phyloP scores from a whole-genome alignment of 768 basidiomycete genomes.

The Multifurca ochricompacta region DNA sequence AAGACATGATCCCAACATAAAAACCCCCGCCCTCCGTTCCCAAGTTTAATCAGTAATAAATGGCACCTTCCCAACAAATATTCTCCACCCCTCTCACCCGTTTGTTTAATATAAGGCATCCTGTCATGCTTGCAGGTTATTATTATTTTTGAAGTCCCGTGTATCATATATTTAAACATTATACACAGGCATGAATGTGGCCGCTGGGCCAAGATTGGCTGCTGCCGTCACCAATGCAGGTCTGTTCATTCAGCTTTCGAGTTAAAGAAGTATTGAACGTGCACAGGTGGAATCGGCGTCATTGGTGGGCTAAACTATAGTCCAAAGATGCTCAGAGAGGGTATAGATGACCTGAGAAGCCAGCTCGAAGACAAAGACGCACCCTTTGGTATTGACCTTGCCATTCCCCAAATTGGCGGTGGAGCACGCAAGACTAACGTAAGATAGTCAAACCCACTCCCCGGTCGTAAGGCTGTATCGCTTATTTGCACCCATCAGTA shows the following conservation, averaged over 20 bases:
- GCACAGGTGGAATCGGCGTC: conserved; percentile 70
- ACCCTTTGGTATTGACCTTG: conserved; percentile 76
- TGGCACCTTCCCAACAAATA: conserved; percentile 59
- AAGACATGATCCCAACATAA: too few species aligned
- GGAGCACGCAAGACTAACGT: conserved; percentile 78
- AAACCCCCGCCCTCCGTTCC: too few species aligned
- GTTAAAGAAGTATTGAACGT: neutral
- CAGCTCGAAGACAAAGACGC: conserved; percentile 67
- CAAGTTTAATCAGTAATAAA: conserved; percentile 26
- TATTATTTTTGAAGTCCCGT: neutral
- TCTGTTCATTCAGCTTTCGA: conserved; percentile 19
- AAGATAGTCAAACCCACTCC: conserved; percentile 11
- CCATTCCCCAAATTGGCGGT: conserved; percentile 77
- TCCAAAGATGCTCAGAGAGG: conserved; percentile 59
- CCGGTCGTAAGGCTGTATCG: neutral
- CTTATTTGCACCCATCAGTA: conserved; percentile 28
- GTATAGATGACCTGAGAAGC: conserved; percentile 66
- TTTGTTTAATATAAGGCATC: conserved; percentile 73
- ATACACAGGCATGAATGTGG: conserved; percentile 66
- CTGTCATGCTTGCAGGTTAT: conserved; percentile 71
- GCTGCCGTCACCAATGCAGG: conserved; percentile 91
- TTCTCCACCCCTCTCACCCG: conserved; percentile 69
- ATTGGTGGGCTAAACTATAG: conserved; percentile 77
- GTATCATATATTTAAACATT: conserved; percentile 1
- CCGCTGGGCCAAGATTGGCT: conserved; percentile 76